Evolutionary conservation across 257 asterid genomes (phyloP).

Genomic region (Solanum dulcamara): DNA sequence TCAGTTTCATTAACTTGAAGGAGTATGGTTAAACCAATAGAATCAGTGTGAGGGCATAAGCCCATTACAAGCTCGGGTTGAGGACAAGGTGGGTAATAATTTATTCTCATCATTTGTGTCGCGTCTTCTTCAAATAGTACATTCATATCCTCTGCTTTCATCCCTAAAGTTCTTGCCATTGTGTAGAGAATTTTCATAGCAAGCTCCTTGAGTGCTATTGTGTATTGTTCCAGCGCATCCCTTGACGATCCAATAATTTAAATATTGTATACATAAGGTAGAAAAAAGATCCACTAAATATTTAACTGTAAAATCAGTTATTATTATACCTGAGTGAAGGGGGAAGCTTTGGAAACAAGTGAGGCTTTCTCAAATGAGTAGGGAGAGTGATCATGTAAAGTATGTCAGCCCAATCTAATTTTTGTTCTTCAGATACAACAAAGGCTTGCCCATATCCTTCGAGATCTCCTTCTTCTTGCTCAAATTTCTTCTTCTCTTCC

Average conservation of each 20-base stretch:
- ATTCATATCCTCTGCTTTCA: neutral
- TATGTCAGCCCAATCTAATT: constrained; percentile 56
- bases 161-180: constrained; percentile 1
- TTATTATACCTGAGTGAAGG: neutral
- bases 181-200: constrained; percentile 30
- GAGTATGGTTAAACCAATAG: constrained; percentile 34
- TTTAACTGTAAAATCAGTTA: neutral
- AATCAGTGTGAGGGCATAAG: constrained; percentile 34
- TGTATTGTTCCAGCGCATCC: constrained; percentile 37
- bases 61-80: constrained; percentile 45
- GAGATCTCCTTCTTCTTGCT: constrained; percentile 11
- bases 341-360: neutral
- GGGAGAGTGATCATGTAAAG: constrained; percentile 26
- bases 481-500: constrained; percentile 39
- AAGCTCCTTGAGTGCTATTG: constrained; percentile 18
- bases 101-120: constrained; percentile 39
- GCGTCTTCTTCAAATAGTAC: constrained; percentile 18
- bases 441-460: constrained; percentile 60
- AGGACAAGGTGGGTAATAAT: constrained; percentile 50
- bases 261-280: too few species aligned
- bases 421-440: constrained; percentile 49
- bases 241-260: neutral
- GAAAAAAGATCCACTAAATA: neutral
- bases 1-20: constrained; percentile 29
- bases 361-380: neutral